Evolutionary conservation across 2,329 filamentous ascomycete genomes (phyloP).

Genomic region (Rhinocladiella similis): DNA sequence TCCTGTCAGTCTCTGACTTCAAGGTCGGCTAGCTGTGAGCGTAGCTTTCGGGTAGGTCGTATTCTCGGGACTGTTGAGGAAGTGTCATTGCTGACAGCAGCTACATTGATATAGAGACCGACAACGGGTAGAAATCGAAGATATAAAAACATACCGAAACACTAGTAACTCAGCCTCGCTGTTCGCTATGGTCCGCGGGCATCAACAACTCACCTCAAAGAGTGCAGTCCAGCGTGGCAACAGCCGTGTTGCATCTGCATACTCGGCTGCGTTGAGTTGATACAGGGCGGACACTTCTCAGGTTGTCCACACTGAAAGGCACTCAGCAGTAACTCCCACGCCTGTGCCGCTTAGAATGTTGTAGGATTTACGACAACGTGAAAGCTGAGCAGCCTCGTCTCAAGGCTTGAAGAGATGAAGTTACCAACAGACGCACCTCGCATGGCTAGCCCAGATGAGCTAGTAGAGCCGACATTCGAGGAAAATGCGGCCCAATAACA

Average conservation of each 20-base stretch:
- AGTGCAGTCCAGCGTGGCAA: background rate
- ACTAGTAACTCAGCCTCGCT: too few relatives aligned
- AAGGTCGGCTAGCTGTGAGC: background rate
- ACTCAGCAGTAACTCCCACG: constrained; percentile 3
- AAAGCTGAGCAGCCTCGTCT: constrained; percentile 18
- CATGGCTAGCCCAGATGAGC: constrained; percentile 17
- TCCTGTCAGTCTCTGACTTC: background rate
- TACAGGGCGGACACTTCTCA: background rate
- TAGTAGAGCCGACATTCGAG: constrained; percentile 4
- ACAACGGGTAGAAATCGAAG: too few relatives aligned
- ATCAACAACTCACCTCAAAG: background rate
- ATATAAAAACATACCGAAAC: too few relatives aligned
- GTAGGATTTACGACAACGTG: background rate
- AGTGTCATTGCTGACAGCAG: too few relatives aligned
- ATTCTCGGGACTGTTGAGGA: too few relatives aligned
- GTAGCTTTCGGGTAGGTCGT: too few relatives aligned
- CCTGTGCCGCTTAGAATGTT: background rate
- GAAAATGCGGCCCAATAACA: background rate
- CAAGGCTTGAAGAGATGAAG: background rate
- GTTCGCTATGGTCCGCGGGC: background rate
- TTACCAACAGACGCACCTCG: constrained; percentile 13
- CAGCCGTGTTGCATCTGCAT: background rate
- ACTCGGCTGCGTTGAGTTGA: background rate
- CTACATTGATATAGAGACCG: too few relatives aligned
- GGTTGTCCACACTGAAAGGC: background rate